Evolutionary conservation across 192 early-diverging fungal genomes (phyloP), one percentile per base, ranked within the genome.

Genomic region (Entomortierella lignicola): DNA sequence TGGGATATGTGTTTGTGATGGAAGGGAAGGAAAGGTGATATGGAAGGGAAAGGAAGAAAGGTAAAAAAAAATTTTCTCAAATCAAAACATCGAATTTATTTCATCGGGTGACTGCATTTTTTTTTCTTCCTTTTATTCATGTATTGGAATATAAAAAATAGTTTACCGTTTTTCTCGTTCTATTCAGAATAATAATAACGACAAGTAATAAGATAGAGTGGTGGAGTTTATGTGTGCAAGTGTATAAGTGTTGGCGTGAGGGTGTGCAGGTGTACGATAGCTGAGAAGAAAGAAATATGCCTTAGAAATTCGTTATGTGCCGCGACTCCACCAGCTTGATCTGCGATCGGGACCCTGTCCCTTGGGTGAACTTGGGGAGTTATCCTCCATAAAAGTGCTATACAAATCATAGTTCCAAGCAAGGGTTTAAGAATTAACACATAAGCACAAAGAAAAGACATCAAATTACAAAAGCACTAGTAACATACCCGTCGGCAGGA

Each of bases 331-430:
- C 74, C 74, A 77, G 66, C 74, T 77, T 63, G 72, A 64, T 52
- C 75, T 55, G 56, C 75, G 75, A 34, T 79, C 74, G 3, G 61
- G 47, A 2, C 55, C 13, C 17, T 69, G 66, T 29, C 67, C 67
- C 52, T 79, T 69, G n/a, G 75, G 75, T 15, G 75, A 79, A 57
- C 63, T 66, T 17, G 75, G 75, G 1, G 75, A 79, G 63, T 70
- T 66, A 29, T 79, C 75, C 2, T 77, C 73, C 47, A 25, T 43
- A 26, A 60, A 61, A 15, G 32, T 27, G 27, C 52, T 50, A 27
- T 37, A 37, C 10, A 37, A 37, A 37, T 10, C 4, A 37, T 37
- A 55, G 42, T 27, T 15, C 12, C 21, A 13, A 26, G 10, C 26
- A 13, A 30, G 29, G 44, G 8, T 8, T 7, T 21, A 13, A 34